phyloP scores from a whole-genome alignment of 306 rosid genomes.

The Vigna hirtella region DNA sequence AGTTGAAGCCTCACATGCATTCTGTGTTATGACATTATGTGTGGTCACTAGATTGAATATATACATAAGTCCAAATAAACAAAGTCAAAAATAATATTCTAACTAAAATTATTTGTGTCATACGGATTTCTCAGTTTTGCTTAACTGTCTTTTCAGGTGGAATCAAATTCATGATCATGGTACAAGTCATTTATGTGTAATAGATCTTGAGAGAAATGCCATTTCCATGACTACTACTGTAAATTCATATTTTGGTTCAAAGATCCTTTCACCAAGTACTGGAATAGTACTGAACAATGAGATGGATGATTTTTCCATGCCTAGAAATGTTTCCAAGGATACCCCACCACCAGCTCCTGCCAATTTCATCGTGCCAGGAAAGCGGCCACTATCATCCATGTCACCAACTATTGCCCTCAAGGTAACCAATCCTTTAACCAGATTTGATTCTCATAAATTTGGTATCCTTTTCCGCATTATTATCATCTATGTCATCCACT shows the following conservation, averaged over 20 bases:
- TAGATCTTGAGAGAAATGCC: conserved; percentile 69
- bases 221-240: conserved; percentile 82
- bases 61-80: not conserved
- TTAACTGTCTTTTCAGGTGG: conserved; percentile 61
- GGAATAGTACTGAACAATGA: conserved; percentile 90
- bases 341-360: conserved; percentile 74
- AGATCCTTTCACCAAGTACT: conserved; percentile 70
- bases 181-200: conserved; percentile 73
- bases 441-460: conserved; percentile 9
- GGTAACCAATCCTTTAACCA: conserved; percentile 51
- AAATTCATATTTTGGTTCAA: conserved; percentile 76
- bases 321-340: conserved; percentile 54
- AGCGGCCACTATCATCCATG: conserved; percentile 90
- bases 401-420: conserved; percentile 77
- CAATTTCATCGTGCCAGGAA: conserved; percentile 80
- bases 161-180: conserved; percentile 82
- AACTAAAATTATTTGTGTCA: not conserved
- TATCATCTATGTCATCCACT: not conserved
- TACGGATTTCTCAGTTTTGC: conserved; percentile 1
- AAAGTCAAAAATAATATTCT: not conserved
- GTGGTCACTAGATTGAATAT: not conserved
- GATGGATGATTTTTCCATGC: conserved; percentile 90
- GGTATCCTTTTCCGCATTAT: conserved; percentile 23
- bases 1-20: not conserved
- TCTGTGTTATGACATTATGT: not conserved